Conservation (phyloP, 768 basidiomycete species). For the Rhodotorula graminis region DNA sequence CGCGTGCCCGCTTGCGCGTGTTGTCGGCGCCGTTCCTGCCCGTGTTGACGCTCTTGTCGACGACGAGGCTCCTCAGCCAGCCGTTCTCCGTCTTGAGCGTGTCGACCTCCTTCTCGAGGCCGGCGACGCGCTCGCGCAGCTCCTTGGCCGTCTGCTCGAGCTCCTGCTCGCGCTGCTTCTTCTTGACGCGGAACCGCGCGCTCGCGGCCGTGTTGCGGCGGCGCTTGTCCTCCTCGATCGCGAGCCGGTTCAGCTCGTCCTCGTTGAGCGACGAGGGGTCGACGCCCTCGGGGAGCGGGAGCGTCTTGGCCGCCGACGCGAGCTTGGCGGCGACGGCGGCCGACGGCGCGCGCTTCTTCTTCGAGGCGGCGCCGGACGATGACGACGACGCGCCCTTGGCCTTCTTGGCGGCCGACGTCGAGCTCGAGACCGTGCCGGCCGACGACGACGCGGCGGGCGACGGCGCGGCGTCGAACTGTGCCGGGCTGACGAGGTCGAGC, state of each 20-base stretch:
- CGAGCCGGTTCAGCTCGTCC: conserved; percentile 45
- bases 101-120: conserved; percentile 88
- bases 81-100: conserved; percentile 80
- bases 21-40: conserved; percentile 2
- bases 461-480: neutral
- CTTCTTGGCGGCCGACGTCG: conserved; percentile 52
- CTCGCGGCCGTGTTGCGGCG: conserved; percentile 79
- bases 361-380: neutral
- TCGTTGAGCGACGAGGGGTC: conserved; percentile 25
- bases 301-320: neutral
- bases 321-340: conserved; percentile 20
- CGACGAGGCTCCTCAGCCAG: conserved; percentile 84
- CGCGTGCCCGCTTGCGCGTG: neutral
- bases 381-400: conserved; percentile 24
- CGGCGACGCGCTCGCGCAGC: conserved; percentile 68
- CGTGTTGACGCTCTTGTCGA: conserved; percentile 45
- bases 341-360: neutral
- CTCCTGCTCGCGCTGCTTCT: conserved; percentile 90
- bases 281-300: conserved; percentile 22
- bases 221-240: conserved; percentile 80
- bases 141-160: conserved; percentile 80
- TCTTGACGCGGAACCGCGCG: conserved; percentile 84
- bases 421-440: conserved; percentile 47
- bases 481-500: conserved; percentile 33
- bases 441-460: conserved; percentile 32